Evolutionary conservation across 352 stramenopile genomes (phyloP).

Genomic region (Peronospora belbahrii): DNA sequence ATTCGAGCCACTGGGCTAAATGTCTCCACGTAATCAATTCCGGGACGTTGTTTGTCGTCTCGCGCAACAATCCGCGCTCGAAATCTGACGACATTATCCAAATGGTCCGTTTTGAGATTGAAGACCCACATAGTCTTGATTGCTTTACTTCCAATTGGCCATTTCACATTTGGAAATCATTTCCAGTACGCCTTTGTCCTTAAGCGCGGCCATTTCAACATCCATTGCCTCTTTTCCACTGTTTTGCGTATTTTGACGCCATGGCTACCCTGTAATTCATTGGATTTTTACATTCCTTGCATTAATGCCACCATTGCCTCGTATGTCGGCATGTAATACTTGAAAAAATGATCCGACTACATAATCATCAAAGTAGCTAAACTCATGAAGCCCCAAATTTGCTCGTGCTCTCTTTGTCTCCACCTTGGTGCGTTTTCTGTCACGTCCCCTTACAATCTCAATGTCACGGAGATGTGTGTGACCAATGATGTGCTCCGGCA

Average conservation of each 20-base stretch:
- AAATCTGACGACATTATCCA: conserved; percentile 3
- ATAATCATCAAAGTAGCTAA: neutral
- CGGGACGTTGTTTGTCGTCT: conserved; percentile 2
- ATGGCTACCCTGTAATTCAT: neutral
- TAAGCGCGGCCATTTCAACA: neutral
- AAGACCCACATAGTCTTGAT: conserved; percentile 9
- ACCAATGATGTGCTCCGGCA: too few species aligned
- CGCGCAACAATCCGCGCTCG: neutral
- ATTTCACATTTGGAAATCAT: neutral
- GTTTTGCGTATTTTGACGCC: neutral
- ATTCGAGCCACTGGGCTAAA: conserved; percentile 6
- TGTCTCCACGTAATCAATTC: conserved; percentile 7
- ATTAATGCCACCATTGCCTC: neutral
- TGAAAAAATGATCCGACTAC: neutral
- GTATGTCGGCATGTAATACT: neutral
- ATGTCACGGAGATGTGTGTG: too few species aligned
- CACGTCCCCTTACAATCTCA: neutral
- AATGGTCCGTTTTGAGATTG: neutral
- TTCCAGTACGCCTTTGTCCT: neutral
- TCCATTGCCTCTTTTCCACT: neutral
- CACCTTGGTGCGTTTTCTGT: neutral
- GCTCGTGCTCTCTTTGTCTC: neutral
- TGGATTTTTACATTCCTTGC: neutral
- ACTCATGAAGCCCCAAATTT: neutral
- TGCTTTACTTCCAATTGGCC: neutral